These are phyloP conservation scores for Ophiocordyceps australis DNA, from an alignment of 2,329 filamentous ascomycete genomes.

Conservation along the genomic window DNA sequence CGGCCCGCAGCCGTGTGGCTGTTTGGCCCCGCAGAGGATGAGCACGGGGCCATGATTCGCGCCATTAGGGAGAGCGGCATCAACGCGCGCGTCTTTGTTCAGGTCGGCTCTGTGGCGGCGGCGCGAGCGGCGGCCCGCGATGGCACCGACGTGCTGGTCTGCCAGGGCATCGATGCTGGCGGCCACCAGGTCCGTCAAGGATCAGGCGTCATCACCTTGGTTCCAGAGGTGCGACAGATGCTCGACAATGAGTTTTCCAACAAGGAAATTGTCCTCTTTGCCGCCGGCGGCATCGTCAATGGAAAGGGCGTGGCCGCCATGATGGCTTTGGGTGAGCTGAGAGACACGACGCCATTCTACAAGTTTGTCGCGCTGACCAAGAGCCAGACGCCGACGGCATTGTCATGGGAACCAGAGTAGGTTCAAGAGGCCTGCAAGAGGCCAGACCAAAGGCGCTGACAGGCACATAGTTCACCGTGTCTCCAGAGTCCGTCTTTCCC, in stretches of 20 bases:
- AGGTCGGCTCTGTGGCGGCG: slow-evolving; percentile 40
- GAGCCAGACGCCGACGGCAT: slow-evolving; percentile 20
- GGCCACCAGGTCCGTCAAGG: slow-evolving; percentile 40
- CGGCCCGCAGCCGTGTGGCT: slow-evolving; percentile 46
- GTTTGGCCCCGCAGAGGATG: slow-evolving; percentile 35
- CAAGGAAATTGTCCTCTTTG: slow-evolving; percentile 23
- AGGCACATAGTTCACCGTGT: slow-evolving; percentile 20
- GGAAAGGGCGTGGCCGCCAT: slow-evolving; percentile 35
- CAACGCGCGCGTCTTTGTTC: slow-evolving; percentile 34
- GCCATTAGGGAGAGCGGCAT: slow-evolving; percentile 10
- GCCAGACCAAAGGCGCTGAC: not conserved
- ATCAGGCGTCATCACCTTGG: slow-evolving; percentile 32
- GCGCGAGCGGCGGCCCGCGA: slow-evolving; percentile 28
- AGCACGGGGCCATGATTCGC: slow-evolving; percentile 16
- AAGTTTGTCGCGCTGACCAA: slow-evolving; percentile 2
- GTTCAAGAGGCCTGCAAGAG: slow-evolving; percentile 3
- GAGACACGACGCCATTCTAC: not conserved
- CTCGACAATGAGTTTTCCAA: slow-evolving; percentile 17
- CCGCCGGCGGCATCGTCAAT: slow-evolving; percentile 41
- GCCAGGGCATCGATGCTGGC: slow-evolving; percentile 46
- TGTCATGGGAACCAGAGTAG: slow-evolving; percentile 23
- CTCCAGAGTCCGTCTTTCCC: slow-evolving; percentile 22
- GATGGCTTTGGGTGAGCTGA: slow-evolving; percentile 27
- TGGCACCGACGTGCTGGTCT: slow-evolving; percentile 38
- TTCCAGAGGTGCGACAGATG: slow-evolving; percentile 36